Evolutionary conservation across 768 basidiomycete genomes (phyloP), one percentile per base, ranked within the genome.

Genomic region (Infundibulicybe gibba): DNA sequence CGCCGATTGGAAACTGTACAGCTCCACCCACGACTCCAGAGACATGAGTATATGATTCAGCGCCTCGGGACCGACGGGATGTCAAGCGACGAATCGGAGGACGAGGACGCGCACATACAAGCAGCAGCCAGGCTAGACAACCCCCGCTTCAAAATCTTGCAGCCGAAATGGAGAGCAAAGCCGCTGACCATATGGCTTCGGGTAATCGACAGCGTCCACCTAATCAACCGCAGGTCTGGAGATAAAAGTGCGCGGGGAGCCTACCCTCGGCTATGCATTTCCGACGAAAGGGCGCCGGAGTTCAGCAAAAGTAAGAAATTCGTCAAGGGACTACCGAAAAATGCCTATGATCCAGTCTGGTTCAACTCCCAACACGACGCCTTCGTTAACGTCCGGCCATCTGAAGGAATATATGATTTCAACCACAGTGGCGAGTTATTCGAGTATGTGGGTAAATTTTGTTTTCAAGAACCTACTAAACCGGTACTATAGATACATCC

Each of bases 11-110:
- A 40, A 13, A 41, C 43, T n/a, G 34, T 46, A 5, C 33, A 52
- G 31, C 5, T 21, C 13, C 35, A 49, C 16, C 39, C 51, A 0
- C 19, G 40, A 15, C 44, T 61, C 11, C 45, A 33, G 1, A 21
- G 19, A n/a, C 59, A 61, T 25, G 45, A 41, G 3, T 5, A 32
- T 5, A 50, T 61, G 42, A 50, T 61, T 2, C 51, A 59, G 33
- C 34, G 40, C 10, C 52, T 61, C 11, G 55, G 59, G 3, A 30
- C 50, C 0, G 54, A 58, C 25, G 59, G 59, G 4, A 61, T 61
- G 60, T 61, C 60, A 9, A 56, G 54, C 34, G 54, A 61, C 45
- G 54, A 61, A 40, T 59, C 57, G 9, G 56, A 59, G 6, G 19
- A 49, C 2, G 44, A 52, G 12, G 44, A 52, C 3, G 41, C 19